A percentile compares a stretch with the other conserved stretches of the same genome.
Evolutionary conservation across 2,329 filamentous ascomycete genomes (phyloP).

Genomic region (Alternaria panax): DNA sequence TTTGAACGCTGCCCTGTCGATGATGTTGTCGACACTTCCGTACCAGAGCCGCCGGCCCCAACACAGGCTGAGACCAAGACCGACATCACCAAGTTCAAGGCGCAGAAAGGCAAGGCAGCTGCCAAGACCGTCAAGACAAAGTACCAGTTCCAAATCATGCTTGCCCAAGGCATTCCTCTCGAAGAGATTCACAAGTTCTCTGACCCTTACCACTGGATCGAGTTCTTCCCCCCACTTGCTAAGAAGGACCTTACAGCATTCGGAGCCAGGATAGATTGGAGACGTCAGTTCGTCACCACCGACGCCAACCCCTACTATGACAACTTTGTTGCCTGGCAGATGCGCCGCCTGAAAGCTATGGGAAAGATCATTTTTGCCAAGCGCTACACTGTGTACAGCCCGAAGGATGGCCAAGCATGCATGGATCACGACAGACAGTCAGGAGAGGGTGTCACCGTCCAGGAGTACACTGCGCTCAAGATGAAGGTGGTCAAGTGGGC

Average conservation of each 20-base stretch:
- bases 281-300: constrained; percentile 90
- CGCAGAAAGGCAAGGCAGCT: constrained; percentile 80
- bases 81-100: constrained; percentile 86
- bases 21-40: constrained; percentile 55
- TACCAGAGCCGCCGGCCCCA: constrained; percentile 62
- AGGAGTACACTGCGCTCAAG: constrained; percentile 94
- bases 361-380: constrained; percentile 94
- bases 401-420: constrained; percentile 87
- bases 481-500: constrained; percentile 91
- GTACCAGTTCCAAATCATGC: constrained; percentile 96
- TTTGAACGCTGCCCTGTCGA: constrained; percentile 73
- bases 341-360: constrained; percentile 87
- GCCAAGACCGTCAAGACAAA: constrained; percentile 92
- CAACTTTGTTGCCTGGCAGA: constrained; percentile 94
- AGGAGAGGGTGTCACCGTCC: constrained; percentile 82
- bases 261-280: constrained; percentile 90
- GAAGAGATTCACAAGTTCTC: constrained; percentile 94
- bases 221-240: constrained; percentile 87
- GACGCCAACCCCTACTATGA: constrained; percentile 98
- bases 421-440: constrained; percentile 86
- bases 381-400: constrained; percentile 87
- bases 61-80: constrained; percentile 72
- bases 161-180: constrained; percentile 83
- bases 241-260: constrained; percentile 81
- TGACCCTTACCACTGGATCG: constrained; percentile 89